Conservation (phyloP, 2,329 filamentous ascomycete genomes). For the Polytolypa hystricis region DNA sequence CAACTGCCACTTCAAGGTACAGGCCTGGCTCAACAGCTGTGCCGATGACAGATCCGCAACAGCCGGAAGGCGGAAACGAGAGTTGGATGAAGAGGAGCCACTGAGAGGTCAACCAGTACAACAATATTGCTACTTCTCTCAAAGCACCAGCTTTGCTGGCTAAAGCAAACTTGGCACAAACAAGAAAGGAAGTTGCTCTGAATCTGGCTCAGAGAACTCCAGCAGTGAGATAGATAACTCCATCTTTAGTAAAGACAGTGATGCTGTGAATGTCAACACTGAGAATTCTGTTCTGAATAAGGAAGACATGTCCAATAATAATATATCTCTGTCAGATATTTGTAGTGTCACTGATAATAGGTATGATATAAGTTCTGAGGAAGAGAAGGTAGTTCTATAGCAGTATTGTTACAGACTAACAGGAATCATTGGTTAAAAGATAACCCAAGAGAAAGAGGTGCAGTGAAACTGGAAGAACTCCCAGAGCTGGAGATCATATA, state of each 20-base stretch:
- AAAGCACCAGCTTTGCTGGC: neutral
- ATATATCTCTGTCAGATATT: slow-evolving; percentile 2
- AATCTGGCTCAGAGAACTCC: neutral
- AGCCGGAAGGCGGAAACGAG: neutral
- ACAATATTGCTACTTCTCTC: neutral
- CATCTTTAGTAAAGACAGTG: neutral
- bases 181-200: neutral
- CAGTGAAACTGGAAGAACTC: too few species aligned
- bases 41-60: neutral
- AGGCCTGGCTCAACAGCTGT: neutral
- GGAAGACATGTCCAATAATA: slow-evolving; percentile 1
- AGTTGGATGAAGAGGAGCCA: neutral
- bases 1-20: neutral
- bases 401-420: too few species aligned
- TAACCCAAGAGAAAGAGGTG: too few species aligned
- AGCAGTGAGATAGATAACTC: neutral
- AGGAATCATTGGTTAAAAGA: too few species aligned
- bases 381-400: slow-evolving; percentile 1
- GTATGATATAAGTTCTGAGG: neutral
- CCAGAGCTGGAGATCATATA: too few species aligned
- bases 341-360: slow-evolving; percentile 1
- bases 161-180: neutral
- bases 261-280: neutral
- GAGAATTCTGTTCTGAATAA: neutral
- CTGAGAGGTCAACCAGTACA: neutral